Evolutionary conservation across 345 rosid species (phyloP), one percentile per base, ranked within the genome.

Genomic region (Angophora floribunda): DNA sequence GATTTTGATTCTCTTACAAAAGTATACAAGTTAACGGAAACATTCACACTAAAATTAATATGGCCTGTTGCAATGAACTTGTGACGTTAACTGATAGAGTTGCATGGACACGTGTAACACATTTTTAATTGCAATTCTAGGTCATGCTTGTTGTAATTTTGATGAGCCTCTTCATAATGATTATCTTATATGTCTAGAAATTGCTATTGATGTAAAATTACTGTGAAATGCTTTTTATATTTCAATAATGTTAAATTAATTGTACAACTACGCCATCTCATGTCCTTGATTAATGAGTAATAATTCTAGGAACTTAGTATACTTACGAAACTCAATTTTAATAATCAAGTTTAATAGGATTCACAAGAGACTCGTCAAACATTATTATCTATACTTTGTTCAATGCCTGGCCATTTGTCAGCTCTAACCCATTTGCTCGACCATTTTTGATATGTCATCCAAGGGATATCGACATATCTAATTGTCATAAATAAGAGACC

Each of bases 321-420:
- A 32, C 2, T 16, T 41, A 19, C 7, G 2, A 75, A 63, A 13
- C 75, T 63, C 3, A 63, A 75, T 75, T 0, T 41, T 13, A 1
- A 75, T 0, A 0, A 1, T 32, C 2, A 0, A 19, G 17, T 70
- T 2, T 70, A 7, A 75, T 75, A 7, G 4, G 10, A 19, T 36
- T 41, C 7, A 41, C 1, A 9, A 19, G 2, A 41, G 28, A 41
- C 2, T 13, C 0, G 3, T 11, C 49, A 75, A 19, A 11, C 10
- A 19, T 9, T 36, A 36, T 36, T 12, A 5, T 75, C 1, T 11
- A 36, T 2, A 41, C 41, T 41, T 44, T 36, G 4, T 75, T 75
- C 9, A 41, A 49, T 67, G 24, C 79, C 24, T 1, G 1, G 47
- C 26, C 28, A 75, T 75, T 36, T 75, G 26, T 41, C 82, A 36